phyloP scores from a whole-genome alignment of 768 basidiomycete species.

The Coprinellus aureogranulatus region DNA sequence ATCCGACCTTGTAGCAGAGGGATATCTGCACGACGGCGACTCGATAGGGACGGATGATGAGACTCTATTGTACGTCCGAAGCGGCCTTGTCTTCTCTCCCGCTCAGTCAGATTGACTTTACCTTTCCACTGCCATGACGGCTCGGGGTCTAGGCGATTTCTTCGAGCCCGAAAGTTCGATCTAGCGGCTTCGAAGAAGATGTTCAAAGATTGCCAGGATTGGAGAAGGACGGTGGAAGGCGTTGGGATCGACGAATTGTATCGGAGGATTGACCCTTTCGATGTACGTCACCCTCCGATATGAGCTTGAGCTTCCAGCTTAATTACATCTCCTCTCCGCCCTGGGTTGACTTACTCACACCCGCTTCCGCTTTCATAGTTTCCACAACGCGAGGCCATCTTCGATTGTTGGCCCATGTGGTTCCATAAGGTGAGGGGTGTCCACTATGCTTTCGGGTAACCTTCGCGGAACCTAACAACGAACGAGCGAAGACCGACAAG shows the following conservation, averaged over 20 bases:
- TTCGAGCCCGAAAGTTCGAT: conserved; percentile 70
- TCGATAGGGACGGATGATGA: conserved; percentile 57
- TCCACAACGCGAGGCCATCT: conserved; percentile 65
- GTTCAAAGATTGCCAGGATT: conserved; percentile 64
- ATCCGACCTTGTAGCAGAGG: conserved; percentile 48
- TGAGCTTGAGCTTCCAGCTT: background rate
- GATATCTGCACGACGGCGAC: conserved; percentile 57
- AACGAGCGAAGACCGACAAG: conserved; percentile 27
- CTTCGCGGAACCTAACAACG: background rate
- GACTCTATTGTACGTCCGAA: conserved; percentile 53
- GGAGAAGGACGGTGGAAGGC: conserved; percentile 63
- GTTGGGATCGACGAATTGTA: conserved; percentile 67
- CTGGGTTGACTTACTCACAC: background rate
- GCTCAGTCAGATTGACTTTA: background rate
- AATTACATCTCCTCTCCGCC: background rate
- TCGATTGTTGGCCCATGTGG: conserved; percentile 76
- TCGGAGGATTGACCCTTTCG: conserved; percentile 61
- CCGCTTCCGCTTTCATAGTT: conserved; percentile 44
- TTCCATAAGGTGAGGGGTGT: conserved; percentile 62
- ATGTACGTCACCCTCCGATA: conserved; percentile 36
- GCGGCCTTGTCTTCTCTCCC: background rate
- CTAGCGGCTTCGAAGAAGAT: conserved; percentile 58
- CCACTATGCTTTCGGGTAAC: background rate
- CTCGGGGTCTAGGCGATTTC: conserved; percentile 53
- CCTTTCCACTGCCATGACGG: background rate